phyloP scores from a whole-genome alignment of 106 monocot genomes.

The Allium sativum region DNA sequence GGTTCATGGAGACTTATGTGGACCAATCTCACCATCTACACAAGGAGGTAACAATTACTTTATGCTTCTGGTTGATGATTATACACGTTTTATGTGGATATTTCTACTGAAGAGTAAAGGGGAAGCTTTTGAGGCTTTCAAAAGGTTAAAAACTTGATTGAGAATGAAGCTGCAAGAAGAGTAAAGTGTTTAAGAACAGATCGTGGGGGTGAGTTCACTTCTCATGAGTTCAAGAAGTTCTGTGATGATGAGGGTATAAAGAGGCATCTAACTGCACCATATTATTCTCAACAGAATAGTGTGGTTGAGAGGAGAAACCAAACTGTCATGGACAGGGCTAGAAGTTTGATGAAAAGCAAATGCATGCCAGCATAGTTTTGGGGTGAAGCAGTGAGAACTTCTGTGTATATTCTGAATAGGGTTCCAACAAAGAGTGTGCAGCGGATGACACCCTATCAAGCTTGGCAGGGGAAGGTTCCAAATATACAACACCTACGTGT shows the following conservation, averaged over 20 bases:
- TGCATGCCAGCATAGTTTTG: conserved; percentile 7
- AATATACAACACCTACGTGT: conserved; percentile 6
- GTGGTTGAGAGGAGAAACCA: not conserved
- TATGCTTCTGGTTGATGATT: conserved; percentile 16
- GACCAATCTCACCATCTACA: conserved; percentile 10
- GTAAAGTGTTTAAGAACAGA: not conserved
- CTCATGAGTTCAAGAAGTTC: not conserved
- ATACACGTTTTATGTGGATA: conserved; percentile 14
- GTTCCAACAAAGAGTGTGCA: conserved; percentile 4
- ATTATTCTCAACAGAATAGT: not conserved
- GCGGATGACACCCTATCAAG: conserved; percentile 3
- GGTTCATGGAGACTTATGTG: conserved; percentile 14
- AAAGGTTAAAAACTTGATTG: conserved; percentile 4
- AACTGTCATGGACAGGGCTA: conserved; percentile 13
- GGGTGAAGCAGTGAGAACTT: conserved; percentile 11
- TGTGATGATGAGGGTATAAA: conserved; percentile 6
- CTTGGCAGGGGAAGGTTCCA: conserved; percentile 7
- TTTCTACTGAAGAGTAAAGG: conserved; percentile 1
- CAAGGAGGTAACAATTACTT: conserved; percentile 11
- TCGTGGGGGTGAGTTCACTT: not conserved
- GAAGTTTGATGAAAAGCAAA: conserved; percentile 14
- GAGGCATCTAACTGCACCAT: not conserved
- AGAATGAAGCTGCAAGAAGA: not conserved
- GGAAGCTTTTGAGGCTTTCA: conserved; percentile 10
- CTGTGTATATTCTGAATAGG: conserved; percentile 12